Evolutionary conservation across 257 asterid species (phyloP).

Genomic region (Nicotiana noctiflora): DNA sequence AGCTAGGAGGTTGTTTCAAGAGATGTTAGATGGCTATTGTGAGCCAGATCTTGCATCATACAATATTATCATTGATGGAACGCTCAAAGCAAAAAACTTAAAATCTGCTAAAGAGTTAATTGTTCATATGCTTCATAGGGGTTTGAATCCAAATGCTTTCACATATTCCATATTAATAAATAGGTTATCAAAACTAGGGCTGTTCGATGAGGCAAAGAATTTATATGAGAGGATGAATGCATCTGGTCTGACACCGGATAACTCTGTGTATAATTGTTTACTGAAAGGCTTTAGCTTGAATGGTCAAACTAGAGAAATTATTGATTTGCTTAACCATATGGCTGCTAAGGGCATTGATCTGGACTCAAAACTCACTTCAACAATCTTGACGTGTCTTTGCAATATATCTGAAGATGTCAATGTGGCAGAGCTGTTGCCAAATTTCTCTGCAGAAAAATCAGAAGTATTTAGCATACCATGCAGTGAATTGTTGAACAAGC

Average conservation of each 20-base stretch:
- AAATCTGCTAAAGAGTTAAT: conserved; percentile 39
- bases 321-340: conserved; percentile 50
- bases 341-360: conserved; percentile 43
- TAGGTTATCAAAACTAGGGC: conserved; percentile 49
- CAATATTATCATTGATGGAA: conserved; percentile 48
- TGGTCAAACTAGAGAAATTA: conserved; percentile 42
- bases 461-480: conserved; percentile 27
- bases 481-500: conserved; percentile 36
- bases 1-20: conserved; percentile 44
- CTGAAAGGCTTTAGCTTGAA: conserved; percentile 45
- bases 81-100: conserved; percentile 44
- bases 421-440: conserved; percentile 43
- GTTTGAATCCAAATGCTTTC: conserved; percentile 40
- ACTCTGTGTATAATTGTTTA: conserved; percentile 49
- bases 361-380: conserved; percentile 44
- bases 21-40: conserved; percentile 40
- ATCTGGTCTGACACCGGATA: conserved; percentile 27
- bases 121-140: conserved; percentile 44
- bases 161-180: conserved; percentile 53
- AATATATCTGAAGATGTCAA: conserved; percentile 37
- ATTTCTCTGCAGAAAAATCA: conserved; percentile 26
- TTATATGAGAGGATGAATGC: conserved; percentile 47
- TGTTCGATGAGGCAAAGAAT: conserved; percentile 51
- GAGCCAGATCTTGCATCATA: conserved; percentile 48
- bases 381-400: conserved; percentile 48